Evolutionary conservation across 768 basidiomycete genomes (phyloP), one percentile per base, ranked within the genome.

Genomic region (Agrocybe praecox): DNA sequence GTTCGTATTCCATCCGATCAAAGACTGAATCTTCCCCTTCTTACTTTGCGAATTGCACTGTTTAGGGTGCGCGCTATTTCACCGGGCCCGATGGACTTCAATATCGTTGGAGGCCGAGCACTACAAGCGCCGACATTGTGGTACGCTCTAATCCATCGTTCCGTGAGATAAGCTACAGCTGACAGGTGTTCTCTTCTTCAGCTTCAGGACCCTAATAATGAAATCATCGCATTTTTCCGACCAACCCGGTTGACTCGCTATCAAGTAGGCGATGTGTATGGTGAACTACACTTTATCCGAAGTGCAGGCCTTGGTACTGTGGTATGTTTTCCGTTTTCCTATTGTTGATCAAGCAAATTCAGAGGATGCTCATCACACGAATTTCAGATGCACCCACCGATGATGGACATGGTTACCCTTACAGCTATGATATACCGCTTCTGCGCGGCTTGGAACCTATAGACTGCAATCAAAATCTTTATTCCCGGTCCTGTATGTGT

Each of bases 361-460:
- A n/a, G n/a, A n/a, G n/a, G 49, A 26, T 26, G 26, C 29, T 49
- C 26, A 45, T 45, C 17, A 23, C 11, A n/a, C 23, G 45, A 29
- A 32, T 19, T 50, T 51, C 67, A 92, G 90, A 89, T 85, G 79
- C 91, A 92, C 68, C 91, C 90, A 50, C 92, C 92, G 62, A 87
- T 94, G 72, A 94, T 94, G 92, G 90, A 94, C 77, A 86, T 84
- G 45, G 90, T 94, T 58, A 88, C 88, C 23, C 85, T 94, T 62
- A 91, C 91, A 24, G 84, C 85, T 52, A 92, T 93, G 90, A 79
- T 94, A 33, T 92, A 90, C 74, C 87, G 92, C 47, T 90, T 91
- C 71, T 89, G 88, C 63, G 77, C 74, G 44, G 69, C 76, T 48
- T 83, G 78, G 77, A 80, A 80, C 62, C 70, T 82, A 46, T 80